Base-by-base conservation (phyloP, 1,139 yeast species). In the Meyerozyma sp. region DNA sequence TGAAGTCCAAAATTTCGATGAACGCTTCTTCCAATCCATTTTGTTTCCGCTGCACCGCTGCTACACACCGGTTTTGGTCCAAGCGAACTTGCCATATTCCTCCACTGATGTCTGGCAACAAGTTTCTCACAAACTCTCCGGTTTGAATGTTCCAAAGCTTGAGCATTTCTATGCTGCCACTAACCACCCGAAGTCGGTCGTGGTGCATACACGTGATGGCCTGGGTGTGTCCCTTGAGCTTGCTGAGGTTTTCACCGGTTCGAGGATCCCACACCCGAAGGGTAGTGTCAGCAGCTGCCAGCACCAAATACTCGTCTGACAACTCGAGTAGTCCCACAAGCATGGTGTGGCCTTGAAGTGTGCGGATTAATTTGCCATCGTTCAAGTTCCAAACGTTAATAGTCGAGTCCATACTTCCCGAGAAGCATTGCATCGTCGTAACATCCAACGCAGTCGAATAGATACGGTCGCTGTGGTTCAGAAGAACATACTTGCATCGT, bases 211-310 rank as follows among this genome's bases (percentile, higher is more conserved):
- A 91, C 0, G 98, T 90, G 42, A 93, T 91, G 0, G 98, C 95
- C 16, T 89, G 83, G 39, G 80, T 77, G 58, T 91, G 96, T 21
- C 95, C 96, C 51, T 86, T 83, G 34, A 93, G 75, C 46, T 85
- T 84, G 59, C 82, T 81, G 47, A 75, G 66, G 45, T 82, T 75
- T 36, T 78, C 77, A 21, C 96, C 95, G 5, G 81, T 78, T 27
- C 78, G 79, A 1, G 97, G 94, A 58, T 93, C 85, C 98, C 98
- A 93, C 2, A 93, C 84, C 41, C 97, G 74, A 39, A 93, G 72
- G 0, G 97, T 84, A 1, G 95, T 81, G 61, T 93, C 98, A 0
- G 98, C 98, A 1, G 98, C 98, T 0, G 97, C 98, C 34, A 95
- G 85, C 2, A 93, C 96, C n/a, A 93, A 71, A 36, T 81, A 82